Evolutionary conservation across 148 eudicot genomes (phyloP), one percentile per base, ranked within the genome.

Genomic region (Persicaria tinctoria): DNA sequence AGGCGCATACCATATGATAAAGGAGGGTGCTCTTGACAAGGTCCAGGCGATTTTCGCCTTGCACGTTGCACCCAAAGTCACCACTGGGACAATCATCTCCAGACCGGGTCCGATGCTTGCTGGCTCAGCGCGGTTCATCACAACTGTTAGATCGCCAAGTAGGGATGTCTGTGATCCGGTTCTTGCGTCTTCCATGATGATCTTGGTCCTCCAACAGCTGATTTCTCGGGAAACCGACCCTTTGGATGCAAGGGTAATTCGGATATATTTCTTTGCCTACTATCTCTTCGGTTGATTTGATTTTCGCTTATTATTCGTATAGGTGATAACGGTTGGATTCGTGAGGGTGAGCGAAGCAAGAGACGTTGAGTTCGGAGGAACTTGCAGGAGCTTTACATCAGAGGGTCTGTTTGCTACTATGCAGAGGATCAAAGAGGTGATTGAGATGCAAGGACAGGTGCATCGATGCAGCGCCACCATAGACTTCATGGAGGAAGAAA

Each of bases 191-290:
- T 20, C 68, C 50, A n/a, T 32, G 68, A 49, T 14, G 8, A 45
- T 93, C 75, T 57, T 90, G 78, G 86, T 89, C 18, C 78, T 93
- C 71, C 98, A 93, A 73, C 90, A 89, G 50, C 78, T 93, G 74
- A 75, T 89, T 76, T 93, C 96, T 23, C 77, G 98, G 82, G 98
- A 93, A 86, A 81, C 83, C 8, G 91, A 93, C 83, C 98, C 96
- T 60, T 88, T 91, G 70, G 70, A 66, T 38, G 41, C 50, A 75
- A 80, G 18, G 87, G 96, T 82, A 89, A 84, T 79, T 93, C 86
- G 82, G 46, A 83, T 74, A 32, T 32, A 32, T 16, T 12, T 46
- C 20, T 14, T 64, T 38, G 51, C 41, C 41, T 47, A 2, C 46
- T 46, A 23, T 12, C 70, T 32, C 60, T 50, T 10, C 11, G 14